phyloP scores from a whole-genome alignment of 208 protist genomes.

The Chromosphaera perkinsii region DNA sequence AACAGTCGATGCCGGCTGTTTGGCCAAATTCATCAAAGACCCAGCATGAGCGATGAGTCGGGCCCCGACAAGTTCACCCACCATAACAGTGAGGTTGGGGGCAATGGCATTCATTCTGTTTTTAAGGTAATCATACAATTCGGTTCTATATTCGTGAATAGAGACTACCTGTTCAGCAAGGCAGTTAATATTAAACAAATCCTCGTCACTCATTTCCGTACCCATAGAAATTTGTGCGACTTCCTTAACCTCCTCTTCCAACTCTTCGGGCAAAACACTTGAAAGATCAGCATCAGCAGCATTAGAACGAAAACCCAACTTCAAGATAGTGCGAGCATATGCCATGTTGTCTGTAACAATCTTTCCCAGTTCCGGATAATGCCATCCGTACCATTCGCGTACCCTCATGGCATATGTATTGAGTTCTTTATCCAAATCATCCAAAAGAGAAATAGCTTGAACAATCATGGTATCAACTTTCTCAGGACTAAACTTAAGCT shows the following conservation, averaged over 20 bases:
- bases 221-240: conserved; percentile 96
- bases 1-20: conserved; percentile 98
- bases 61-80: conserved; percentile 95
- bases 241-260: conserved; percentile 80
- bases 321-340: conserved; percentile 43
- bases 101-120: conserved; percentile 83
- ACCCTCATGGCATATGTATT: conserved; percentile 98
- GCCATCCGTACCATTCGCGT: conserved; percentile 98
- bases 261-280: conserved; percentile 87
- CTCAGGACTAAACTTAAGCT: conserved; percentile 99
- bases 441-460: conserved; percentile 94
- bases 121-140: conserved; percentile 86
- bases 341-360: conserved; percentile 89
- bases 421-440: conserved; percentile 99
- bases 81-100: conserved; percentile 89
- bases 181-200: conserved; percentile 87
- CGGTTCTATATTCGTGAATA: conserved; percentile 78
- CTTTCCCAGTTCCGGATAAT: conserved; percentile 97
- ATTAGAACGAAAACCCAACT: conserved; percentile 80
- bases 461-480: conserved; percentile 99
- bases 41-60: conserved; percentile 94
- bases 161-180: conserved; percentile 84
- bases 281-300: conserved; percentile 79
- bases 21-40: conserved; percentile 94
- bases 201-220: conserved; percentile 90